Evolutionary conservation across 1,139 yeast genomes (phyloP).

Genomic region (Suhomyces bokatorum): DNA sequence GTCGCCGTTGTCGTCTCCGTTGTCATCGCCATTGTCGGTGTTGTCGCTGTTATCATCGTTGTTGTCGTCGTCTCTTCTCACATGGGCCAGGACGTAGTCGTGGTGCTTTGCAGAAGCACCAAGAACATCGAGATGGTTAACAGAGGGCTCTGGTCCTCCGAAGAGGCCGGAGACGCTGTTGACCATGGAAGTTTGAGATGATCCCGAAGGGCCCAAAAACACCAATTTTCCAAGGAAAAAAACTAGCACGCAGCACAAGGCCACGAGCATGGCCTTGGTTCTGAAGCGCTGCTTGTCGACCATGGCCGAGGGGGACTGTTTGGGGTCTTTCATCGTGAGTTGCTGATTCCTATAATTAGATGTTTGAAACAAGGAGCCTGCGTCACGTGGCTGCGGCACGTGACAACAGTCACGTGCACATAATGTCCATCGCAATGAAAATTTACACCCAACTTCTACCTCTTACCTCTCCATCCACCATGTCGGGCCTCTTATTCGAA

Average conservation of each 20-base stretch:
- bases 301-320: background rate
- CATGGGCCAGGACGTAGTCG: conserved; percentile 3
- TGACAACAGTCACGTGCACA: background rate
- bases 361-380: conserved; percentile 1
- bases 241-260: conserved; percentile 1
- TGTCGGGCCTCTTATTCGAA: conserved; percentile 88
- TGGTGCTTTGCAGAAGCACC: background rate
- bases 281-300: conserved; percentile 10
- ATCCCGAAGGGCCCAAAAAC: background rate
- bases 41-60: background rate
- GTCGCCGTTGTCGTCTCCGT: background rate
- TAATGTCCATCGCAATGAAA: conserved; percentile 10
- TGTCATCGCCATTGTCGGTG: conserved; percentile 4
- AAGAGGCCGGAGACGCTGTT: background rate
- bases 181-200: background rate
- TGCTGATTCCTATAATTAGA: conserved; percentile 3
- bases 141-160: background rate
- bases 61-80: conserved; percentile 6
- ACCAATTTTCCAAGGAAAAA: conserved; percentile 3
- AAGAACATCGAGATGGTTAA: background rate
- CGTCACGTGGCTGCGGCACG: background rate
- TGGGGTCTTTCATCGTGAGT: conserved; percentile 4
- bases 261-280: conserved; percentile 6
- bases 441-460: background rate
- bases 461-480: conserved; percentile 21